phyloP scores from a whole-genome alignment of 108 stramenopile species.

The Fragilaria crotonensis region DNA sequence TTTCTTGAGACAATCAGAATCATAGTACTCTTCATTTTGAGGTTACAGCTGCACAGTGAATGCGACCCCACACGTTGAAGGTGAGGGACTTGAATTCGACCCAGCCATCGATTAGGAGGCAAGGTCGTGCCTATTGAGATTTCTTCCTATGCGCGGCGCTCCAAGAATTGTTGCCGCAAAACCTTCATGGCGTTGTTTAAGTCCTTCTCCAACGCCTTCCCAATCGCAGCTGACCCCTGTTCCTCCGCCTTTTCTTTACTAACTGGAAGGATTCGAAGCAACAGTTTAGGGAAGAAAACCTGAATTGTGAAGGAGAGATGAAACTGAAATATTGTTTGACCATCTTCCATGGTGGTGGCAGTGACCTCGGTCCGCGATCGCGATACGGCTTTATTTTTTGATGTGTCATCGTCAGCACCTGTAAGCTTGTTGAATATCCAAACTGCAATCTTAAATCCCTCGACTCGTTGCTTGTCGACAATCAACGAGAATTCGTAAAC shows the following conservation, averaged over 20 bases:
- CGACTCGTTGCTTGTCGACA: conserved; percentile 14
- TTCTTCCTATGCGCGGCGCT: too few species aligned
- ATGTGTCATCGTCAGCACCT: conserved; percentile 13
- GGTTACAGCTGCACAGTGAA: too few species aligned
- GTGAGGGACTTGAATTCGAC: too few species aligned
- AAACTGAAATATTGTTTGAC: conserved; percentile 9
- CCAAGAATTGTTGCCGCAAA: conserved; percentile 19
- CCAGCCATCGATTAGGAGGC: too few species aligned
- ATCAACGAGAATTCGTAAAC: conserved; percentile 27
- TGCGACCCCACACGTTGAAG: too few species aligned
- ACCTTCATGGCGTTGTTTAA: conserved; percentile 17
- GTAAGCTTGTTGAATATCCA: conserved; percentile 47
- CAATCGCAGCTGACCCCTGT: conserved; percentile 18
- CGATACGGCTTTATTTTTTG: neutral
- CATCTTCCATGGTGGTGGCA: conserved; percentile 1
- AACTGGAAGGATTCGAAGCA: conserved; percentile 34
- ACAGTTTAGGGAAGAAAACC: conserved; percentile 29
- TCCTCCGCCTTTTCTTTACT: conserved; percentile 44
- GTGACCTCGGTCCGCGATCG: neutral
- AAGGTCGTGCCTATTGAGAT: too few species aligned
- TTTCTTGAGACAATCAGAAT: too few species aligned
- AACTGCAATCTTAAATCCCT: conserved; percentile 23
- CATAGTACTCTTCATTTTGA: too few species aligned
- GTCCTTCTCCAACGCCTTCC: conserved; percentile 28
- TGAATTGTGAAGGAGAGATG: conserved; percentile 11